A percentile compares a stretch with the other conserved stretches of the same genome.
These are phyloP conservation scores for Nadsonia fulvescens DNA, from an alignment of 805 yeast genomes.

Conservation along the genomic window DNA sequence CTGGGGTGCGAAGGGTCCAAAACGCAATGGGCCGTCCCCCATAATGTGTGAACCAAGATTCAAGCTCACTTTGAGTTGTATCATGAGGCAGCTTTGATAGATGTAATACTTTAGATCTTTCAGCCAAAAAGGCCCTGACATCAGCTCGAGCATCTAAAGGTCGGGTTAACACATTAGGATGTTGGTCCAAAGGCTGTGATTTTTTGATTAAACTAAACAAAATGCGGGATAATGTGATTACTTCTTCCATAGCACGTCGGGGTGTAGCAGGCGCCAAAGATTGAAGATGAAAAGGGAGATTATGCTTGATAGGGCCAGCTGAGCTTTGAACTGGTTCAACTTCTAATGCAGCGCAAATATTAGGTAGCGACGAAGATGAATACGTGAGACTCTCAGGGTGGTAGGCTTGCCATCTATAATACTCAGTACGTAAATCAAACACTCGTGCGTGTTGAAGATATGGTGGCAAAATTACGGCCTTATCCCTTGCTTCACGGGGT, in stretches of 20 bases:
- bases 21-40: conserved; percentile 78
- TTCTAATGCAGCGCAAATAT: conserved; percentile 30
- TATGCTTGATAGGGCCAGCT: conserved; percentile 12
- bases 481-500: conserved; percentile 67
- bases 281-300: too few species aligned
- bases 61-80: conserved; percentile 79
- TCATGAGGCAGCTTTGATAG: conserved; percentile 69
- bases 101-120: conserved; percentile 61
- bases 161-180: conserved; percentile 37
- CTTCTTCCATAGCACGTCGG: conserved; percentile 29
- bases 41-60: conserved; percentile 76
- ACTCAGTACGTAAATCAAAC: conserved; percentile 64
- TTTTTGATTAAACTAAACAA: conserved; percentile 26
- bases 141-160: conserved; percentile 73
- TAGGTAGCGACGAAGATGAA: conserved; percentile 16
- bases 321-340: conserved; percentile 17
- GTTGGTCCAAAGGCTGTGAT: conserved; percentile 30
- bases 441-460: conserved; percentile 60
- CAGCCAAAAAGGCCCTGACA: conserved; percentile 43
- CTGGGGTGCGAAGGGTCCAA: conserved; percentile 66
- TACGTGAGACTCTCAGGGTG: conserved; percentile 30
- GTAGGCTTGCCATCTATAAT: conserved; percentile 48
- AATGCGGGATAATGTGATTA: conserved; percentile 12
- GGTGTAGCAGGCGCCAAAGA: conserved; percentile 20
- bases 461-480: conserved; percentile 50